Evolutionary conservation across 2,329 filamentous ascomycete species (phyloP), one percentile per base, ranked within the genome.

Genomic region (Venturia carpophila): DNA sequence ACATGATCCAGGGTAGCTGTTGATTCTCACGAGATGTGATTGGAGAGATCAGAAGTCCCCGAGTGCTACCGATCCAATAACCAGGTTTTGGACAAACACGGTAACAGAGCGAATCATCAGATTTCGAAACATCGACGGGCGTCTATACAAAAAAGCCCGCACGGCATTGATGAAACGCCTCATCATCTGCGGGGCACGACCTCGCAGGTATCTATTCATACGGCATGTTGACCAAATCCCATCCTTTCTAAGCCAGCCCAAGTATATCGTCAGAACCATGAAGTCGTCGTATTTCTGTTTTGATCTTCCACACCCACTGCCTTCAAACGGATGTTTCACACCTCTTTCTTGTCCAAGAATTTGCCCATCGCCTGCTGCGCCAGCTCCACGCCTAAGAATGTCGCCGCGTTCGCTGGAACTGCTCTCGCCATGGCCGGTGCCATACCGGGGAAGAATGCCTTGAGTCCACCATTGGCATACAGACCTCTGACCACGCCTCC

Each of bases 391-490:
- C 90, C 90, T 72, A 92, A 78, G 72, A 99, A 99, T 2, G 94
- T 97, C 41, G 94, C 94, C 1, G 94, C 94, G 74, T 99, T 99
- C 11, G 94, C 94, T 7, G 94, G 94, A 55, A 97, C 92, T 5
- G 94, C 94, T 77, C 94, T 87, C 13, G 92, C 89, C 74, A 99
- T 83, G 3, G 94, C 94, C 1, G 94, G 94, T 0, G 91, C 93
- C 70, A 99, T 92, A 30, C 94, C 94, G 6, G 94, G 94, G 84
- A 99, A 99, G 81, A 99, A 99, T 1, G 94, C 92, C 79, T 88
- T 92, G 73, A 90, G 76, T 4, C 94, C 94, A 41, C 93, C 92
- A 71, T 81, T 87, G 43, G 81, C 86, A 74, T 96, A 96, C n/a
- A 99, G 81, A 64, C 91, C 86, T 69, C 84, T 83, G 63, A 99